These are phyloP conservation scores for Phytopythium montanum DNA, from an alignment of 352 stramenopile species.

Conservation along the genomic window DNA sequence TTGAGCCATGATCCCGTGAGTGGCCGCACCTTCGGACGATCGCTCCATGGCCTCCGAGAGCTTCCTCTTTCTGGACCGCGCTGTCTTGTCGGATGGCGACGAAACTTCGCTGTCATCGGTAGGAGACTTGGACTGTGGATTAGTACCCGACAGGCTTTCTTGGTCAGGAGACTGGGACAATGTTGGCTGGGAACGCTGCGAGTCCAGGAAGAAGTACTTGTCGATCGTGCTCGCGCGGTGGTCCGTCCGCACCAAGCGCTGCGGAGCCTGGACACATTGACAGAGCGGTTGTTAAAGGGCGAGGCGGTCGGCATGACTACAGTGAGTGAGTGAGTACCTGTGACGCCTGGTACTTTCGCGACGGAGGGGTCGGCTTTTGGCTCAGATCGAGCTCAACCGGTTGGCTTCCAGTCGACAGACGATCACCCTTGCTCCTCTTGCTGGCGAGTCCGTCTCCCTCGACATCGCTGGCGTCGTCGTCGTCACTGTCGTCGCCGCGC, in stretches of 20 bases:
- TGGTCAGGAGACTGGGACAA: slow-evolving; percentile 20
- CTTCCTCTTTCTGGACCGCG: slow-evolving; percentile 25
- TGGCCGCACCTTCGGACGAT: slow-evolving; percentile 14
- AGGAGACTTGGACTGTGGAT: background rate
- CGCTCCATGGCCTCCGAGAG: slow-evolving; percentile 19
- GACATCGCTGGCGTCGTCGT: slow-evolving; percentile 23
- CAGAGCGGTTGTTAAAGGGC: background rate
- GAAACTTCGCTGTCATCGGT: background rate
- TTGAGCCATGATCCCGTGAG: background rate
- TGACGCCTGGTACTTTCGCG: slow-evolving; percentile 67
- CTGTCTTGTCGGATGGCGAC: background rate
- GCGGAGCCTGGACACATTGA: slow-evolving; percentile 47
- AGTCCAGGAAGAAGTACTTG: slow-evolving; percentile 81
- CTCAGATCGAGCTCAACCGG: slow-evolving; percentile 59
- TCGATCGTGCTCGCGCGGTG: slow-evolving; percentile 85
- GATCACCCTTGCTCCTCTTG: slow-evolving; percentile 11
- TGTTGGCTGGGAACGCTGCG: slow-evolving; percentile 53
- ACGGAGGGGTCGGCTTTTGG: slow-evolving; percentile 45
- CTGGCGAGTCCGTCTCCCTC: slow-evolving; percentile 5
- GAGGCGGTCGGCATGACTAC: background rate
- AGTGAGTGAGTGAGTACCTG: slow-evolving; percentile 28
- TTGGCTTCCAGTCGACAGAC: slow-evolving; percentile 13
- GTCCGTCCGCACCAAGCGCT: slow-evolving; percentile 80
- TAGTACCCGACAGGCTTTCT: background rate
- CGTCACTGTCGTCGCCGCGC: slow-evolving; percentile 21